Base-by-base conservation (phyloP, 148 eudicot genomes). In the Nyssa sinensis region DNA sequence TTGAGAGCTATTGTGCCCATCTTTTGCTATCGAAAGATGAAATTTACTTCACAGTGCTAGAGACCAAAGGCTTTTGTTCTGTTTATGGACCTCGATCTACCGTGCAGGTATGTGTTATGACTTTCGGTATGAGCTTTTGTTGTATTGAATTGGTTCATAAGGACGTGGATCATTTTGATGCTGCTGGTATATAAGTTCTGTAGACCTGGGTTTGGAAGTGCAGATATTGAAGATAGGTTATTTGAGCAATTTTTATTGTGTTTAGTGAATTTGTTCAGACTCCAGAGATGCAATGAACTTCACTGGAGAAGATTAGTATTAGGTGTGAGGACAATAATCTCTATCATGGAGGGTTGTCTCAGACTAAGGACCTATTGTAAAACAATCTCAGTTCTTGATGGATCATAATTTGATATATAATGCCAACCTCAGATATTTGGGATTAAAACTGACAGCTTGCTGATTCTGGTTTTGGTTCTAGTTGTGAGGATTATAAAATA, bases 1-100 rank as follows among this genome's bases (percentile, higher is more conserved):
- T 92, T 66, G 97, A 92, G 82, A 90, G 97, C 88, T 95, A 95
- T 77, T 90, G 92, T 83, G 91, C 98, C 47, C 96, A 95, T 81
- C 81, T 88, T 27, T 79, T 95, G 82, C 85, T 95, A 71, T 90
- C 98, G 62, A 86, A 87, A 72, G 97, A 92, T 84, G 94, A 95
- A 62, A 66, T 92, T 28, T 95, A 95, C 81, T 95, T 95, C 84
- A 84, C 96, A 25, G 66, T 84, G 55, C 67, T 87, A 76, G 93
- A 89, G 73, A 85, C 77, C 67, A 89, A 77, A 85, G 92, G 96
- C 59, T 82, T 81, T 71, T 73, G 57, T 78, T 78, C 88, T 74
- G 79, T 95, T 83, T 95, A 90, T 81, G 82, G 86, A 28, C 98
- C 98, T 64, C 91, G 98, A 60, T 67, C 97, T 33, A 71, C 85